Conservation (phyloP, 176 grass and related monocot species). For the Triticum timopheevii region DNA sequence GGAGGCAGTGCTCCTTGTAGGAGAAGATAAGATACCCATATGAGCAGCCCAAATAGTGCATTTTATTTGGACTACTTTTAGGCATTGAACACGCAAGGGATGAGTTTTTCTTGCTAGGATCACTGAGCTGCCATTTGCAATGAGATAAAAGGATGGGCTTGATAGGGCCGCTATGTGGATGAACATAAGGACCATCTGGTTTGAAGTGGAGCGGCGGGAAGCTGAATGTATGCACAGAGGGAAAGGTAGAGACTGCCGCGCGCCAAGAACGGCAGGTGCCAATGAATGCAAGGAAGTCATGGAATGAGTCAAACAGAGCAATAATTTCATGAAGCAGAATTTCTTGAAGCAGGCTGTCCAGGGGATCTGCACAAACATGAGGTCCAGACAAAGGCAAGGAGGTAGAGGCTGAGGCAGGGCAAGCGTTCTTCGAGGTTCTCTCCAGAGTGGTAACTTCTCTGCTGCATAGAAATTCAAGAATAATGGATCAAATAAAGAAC, state of each 20-base stretch:
- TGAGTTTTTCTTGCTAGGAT: neutral
- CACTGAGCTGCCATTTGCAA: neutral
- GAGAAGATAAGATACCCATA: neutral
- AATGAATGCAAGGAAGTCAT: neutral
- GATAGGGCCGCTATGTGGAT: neutral
- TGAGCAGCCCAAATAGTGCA: neutral
- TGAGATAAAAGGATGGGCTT: neutral
- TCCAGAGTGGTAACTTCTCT: neutral
- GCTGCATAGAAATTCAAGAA: neutral
- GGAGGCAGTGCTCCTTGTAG: neutral
- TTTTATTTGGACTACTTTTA: neutral
- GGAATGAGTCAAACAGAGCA: neutral
- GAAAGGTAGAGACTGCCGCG: neutral
- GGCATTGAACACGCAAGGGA: neutral
- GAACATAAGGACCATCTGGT: neutral
- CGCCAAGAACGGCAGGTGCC: slow-evolving; percentile 6
- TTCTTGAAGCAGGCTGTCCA: neutral
- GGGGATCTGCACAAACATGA: neutral
- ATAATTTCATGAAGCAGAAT: neutral
- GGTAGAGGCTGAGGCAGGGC: neutral
- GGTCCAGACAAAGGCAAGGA: neutral
- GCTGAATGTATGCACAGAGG: neutral
- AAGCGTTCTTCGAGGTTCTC: neutral
- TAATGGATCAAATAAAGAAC: neutral
- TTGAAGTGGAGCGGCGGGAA: slow-evolving; percentile 3